Percentiles rank a stretch among this genome's conserved stretches.
Evolutionary conservation across 2,329 filamentous ascomycete species (phyloP).

Genomic region (Tolypocladium cylindrosporum): DNA sequence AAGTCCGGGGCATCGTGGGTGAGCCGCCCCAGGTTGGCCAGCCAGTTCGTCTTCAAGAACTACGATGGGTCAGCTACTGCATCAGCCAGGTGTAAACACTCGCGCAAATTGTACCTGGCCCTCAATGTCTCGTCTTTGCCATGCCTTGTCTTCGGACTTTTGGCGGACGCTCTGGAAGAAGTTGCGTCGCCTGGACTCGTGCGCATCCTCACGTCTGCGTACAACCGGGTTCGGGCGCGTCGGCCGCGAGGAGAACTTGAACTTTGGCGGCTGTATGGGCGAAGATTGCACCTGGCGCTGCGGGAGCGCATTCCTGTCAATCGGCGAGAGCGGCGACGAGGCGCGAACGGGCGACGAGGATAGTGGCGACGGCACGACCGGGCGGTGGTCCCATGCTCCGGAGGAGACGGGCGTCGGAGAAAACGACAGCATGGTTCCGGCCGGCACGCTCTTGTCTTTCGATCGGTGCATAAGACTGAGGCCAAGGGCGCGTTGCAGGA

Average conservation of each 20-base stretch:
- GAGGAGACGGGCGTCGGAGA: slow-evolving; percentile 32
- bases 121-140: slow-evolving; percentile 52
- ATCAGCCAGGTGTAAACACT: not conserved
- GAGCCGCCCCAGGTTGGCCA: slow-evolving; percentile 21
- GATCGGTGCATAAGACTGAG: slow-evolving; percentile 19
- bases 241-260: slow-evolving; percentile 43
- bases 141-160: slow-evolving; percentile 47
- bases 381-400: slow-evolving; percentile 33
- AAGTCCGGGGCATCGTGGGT: slow-evolving; percentile 26
- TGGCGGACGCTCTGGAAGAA: slow-evolving; percentile 61
- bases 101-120: slow-evolving; percentile 27
- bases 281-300: slow-evolving; percentile 35
- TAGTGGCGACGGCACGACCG: slow-evolving; percentile 42
- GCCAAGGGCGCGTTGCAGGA: not conserved
- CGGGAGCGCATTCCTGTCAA: slow-evolving; percentile 29
- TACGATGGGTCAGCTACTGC: slow-evolving; percentile 4
- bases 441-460: slow-evolving; percentile 15
- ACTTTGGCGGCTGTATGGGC: slow-evolving; percentile 28
- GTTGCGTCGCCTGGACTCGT: slow-evolving; percentile 53
- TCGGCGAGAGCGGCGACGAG: slow-evolving; percentile 35
- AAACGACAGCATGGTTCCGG: slow-evolving; percentile 29
- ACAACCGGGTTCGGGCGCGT: slow-evolving; percentile 54
- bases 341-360: slow-evolving; percentile 49
- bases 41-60: slow-evolving; percentile 26
- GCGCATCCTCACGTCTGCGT: slow-evolving; percentile 48